A percentile compares a stretch with the other conserved stretches of the same genome.
These are phyloP conservation scores for Plasmodium chabaudi DNA, from an alignment of 169 alveolate genomes.

Conservation along the genomic window DNA sequence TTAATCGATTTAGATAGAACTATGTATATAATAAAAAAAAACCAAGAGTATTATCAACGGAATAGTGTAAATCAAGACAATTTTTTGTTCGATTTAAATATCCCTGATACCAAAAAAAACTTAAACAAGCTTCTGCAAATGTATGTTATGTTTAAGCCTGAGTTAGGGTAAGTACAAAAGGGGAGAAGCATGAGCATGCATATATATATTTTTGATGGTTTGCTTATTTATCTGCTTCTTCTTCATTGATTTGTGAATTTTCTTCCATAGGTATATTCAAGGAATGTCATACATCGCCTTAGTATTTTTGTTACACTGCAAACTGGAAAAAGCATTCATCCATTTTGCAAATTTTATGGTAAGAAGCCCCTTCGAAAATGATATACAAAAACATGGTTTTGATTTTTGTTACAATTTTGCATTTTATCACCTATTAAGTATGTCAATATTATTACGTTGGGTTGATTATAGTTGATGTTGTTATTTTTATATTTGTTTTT, in stretches of 20 bases:
- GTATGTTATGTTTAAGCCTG: conserved; percentile 74
- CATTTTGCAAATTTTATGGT: conserved; percentile 76
- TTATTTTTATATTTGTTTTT: neutral
- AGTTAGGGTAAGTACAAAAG: conserved; percentile 35
- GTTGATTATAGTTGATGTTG: neutral
- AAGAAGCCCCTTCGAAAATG: neutral
- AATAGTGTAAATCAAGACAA: conserved; percentile 13
- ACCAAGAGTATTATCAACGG: conserved; percentile 42
- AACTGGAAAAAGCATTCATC: conserved; percentile 65
- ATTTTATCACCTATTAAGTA: neutral
- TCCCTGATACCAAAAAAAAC: conserved; percentile 48
- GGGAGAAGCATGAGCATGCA: neutral
- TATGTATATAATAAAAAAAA: conserved; percentile 61
- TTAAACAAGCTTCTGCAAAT: conserved; percentile 59
- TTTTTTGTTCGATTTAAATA: conserved; percentile 19
- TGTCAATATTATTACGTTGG: neutral
- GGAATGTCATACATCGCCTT: conserved; percentile 76
- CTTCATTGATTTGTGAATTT: neutral
- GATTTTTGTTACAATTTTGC: neutral
- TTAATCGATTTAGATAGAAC: conserved; percentile 71
- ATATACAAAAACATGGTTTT: neutral
- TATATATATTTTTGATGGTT: neutral
- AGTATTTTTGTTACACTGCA: conserved; percentile 47
- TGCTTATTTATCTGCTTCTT: neutral
- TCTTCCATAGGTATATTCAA: conserved; percentile 25